Percentiles rank a stretch among this genome's conserved stretches.
Conservation (phyloP, 306 rosid genomes). For the Bauhinia variegata region DNA sequence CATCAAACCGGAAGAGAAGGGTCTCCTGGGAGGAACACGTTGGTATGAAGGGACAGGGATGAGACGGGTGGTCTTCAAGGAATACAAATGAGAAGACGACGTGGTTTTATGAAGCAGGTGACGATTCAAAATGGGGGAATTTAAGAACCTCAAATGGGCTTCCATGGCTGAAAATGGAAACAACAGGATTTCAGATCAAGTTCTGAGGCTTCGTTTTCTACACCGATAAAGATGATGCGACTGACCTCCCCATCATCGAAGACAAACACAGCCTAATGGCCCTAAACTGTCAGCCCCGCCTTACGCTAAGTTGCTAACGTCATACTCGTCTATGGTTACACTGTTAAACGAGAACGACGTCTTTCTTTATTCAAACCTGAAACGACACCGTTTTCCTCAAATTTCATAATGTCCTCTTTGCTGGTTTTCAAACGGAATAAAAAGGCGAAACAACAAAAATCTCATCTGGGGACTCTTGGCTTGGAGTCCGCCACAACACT, state of each 20-base stretch:
- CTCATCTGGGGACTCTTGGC: constrained; percentile 27
- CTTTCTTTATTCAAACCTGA: neutral
- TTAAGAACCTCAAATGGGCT: constrained; percentile 47
- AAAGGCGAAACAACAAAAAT: neutral
- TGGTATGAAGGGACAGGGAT: constrained; percentile 18
- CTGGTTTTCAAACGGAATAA: neutral
- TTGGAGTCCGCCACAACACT: constrained; percentile 57
- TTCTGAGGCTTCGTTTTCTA: neutral
- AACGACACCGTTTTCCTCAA: neutral
- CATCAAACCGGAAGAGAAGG: constrained; percentile 37
- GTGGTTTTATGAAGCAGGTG: constrained; percentile 46
- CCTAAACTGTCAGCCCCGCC: neutral
- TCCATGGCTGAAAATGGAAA: constrained; percentile 52
- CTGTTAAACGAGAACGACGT: neutral
- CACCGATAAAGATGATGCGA: neutral
- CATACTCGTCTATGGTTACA: neutral
- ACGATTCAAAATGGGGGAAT: constrained; percentile 48
- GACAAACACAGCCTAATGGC: neutral
- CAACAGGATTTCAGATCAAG: constrained; percentile 5
- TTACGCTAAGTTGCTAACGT: neutral
- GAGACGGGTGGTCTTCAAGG: constrained; percentile 3
- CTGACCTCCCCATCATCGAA: neutral
- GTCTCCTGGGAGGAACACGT: neutral
- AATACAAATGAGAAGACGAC: neutral
- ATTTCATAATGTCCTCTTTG: neutral